A percentile compares a stretch with the other conserved stretches of the same genome.
phyloP scores from a whole-genome alignment of 768 basidiomycete species.

The Galerina sulciceps region DNA sequence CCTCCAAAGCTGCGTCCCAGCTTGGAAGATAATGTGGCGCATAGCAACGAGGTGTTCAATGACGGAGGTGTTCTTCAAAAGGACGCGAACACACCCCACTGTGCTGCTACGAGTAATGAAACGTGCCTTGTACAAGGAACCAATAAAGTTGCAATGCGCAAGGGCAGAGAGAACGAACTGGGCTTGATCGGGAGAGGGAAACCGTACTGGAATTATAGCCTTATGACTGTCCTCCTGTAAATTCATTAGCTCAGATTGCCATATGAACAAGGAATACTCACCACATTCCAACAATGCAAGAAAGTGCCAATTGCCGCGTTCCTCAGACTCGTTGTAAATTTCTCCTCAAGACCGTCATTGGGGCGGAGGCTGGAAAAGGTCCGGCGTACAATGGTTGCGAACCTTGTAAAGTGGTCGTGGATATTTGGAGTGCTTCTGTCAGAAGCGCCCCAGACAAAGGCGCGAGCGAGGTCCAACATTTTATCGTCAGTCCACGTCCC shows the following conservation, averaged over 20 bases:
- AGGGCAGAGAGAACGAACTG: slow-evolving; percentile 14
- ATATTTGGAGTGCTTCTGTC: slow-evolving; percentile 2
- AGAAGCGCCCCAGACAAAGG: slow-evolving; percentile 20
- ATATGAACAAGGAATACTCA: not conserved
- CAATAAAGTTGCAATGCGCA: slow-evolving; percentile 20
- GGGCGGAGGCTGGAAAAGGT: not conserved
- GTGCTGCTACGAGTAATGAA: slow-evolving; percentile 13
- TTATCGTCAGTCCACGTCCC: slow-evolving; percentile 15
- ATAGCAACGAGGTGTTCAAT: slow-evolving; percentile 19
- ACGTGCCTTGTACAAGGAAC: slow-evolving; percentile 12
- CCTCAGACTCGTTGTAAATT: not conserved
- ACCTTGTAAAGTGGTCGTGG: slow-evolving; percentile 1
- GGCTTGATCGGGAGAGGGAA: slow-evolving; percentile 4
- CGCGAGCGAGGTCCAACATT: slow-evolving; percentile 14
- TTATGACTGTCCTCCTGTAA: slow-evolving; percentile 3
- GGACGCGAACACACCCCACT: slow-evolving; percentile 13
- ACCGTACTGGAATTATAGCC: slow-evolving; percentile 8
- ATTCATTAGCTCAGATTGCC: not conserved
- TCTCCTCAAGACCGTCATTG: not conserved
- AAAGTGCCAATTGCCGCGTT: not conserved
- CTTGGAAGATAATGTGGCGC: slow-evolving; percentile 12
- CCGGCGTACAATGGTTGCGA: not conserved
- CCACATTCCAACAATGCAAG: slow-evolving; percentile 2
- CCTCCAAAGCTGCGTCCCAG: slow-evolving; percentile 18
- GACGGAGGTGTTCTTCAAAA: slow-evolving; percentile 13